Base-by-base conservation (phyloP, 2,329 filamentous ascomycete genomes). In the Paecilomyces fulvus region DNA sequence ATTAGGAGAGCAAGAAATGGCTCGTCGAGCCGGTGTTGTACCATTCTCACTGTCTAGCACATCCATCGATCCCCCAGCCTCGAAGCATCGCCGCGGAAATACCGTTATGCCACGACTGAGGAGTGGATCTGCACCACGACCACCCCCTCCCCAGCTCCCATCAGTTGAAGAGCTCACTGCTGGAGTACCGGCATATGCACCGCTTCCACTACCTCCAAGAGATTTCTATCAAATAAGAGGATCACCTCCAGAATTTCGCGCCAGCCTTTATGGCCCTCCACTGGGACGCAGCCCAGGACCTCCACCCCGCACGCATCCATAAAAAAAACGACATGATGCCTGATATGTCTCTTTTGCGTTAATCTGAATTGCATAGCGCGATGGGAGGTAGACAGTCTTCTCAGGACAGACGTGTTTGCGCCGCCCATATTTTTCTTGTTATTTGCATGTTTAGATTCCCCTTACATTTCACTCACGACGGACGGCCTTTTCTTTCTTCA, bases 1-100 rank as follows among this genome's bases (percentile, higher is more conserved):
- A 68, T 80, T 99, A 55, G 92, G 92, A 60, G 90, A 96, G 71
- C 80, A 86, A 64, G 94, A 97, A 65, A 97, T 99, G 90, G 92
- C 92, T 51, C 84, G 88, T 59, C 87, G 92, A 57, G 92, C 92
- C 48, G 94, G 94, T 49, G 90, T 94, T 37, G 86, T 89, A 7
- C 90, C 92, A 1, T 96, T 96, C 73, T 84, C 86, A 2, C 77
- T 90, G 30, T 84, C 85, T 12, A 80, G 77, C 53, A 77, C 81
- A 60, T 79, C 81, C 37, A 68, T 77, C 54, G 80, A 86, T 66
- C 77, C 72, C 8, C 70, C 72, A 9, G 60, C 65, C 20, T 67
- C 70, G 21, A 67, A 71, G 59, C 57, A 65, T 20, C 70, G 72
- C 55, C 67, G 71, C 58, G 68, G 70, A 50, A 74, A 70, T 56